These are phyloP conservation scores for Fusarium longipes DNA, from an alignment of 2,329 filamentous ascomycete species.

Conservation along the genomic window DNA sequence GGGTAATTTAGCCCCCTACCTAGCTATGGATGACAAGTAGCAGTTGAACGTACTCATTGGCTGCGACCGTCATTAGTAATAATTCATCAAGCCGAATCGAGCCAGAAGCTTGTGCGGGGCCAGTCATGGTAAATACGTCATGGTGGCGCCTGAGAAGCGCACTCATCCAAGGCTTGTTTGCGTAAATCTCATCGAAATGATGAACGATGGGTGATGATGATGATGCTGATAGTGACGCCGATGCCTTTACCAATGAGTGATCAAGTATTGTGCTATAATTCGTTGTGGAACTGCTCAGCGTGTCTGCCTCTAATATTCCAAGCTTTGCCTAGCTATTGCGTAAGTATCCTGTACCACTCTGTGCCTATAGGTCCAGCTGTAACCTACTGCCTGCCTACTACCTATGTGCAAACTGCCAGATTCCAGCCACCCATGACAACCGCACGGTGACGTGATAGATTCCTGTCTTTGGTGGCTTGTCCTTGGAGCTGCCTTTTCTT, in stretches of 20 bases:
- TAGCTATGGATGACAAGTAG: constrained; percentile 5
- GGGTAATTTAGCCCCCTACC: background rate
- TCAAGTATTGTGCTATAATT: constrained; percentile 17
- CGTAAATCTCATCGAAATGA: constrained; percentile 37
- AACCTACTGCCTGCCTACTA: background rate
- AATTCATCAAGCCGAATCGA: constrained; percentile 26
- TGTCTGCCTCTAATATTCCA: background rate
- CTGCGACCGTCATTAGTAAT: constrained; percentile 18
- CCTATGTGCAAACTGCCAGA: constrained; percentile 18
- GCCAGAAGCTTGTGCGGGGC: constrained; percentile 42
- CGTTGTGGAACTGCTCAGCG: constrained; percentile 18
- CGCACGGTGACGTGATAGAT: constrained; percentile 48
- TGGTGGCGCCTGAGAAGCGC: constrained; percentile 35
- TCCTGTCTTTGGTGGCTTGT: constrained; percentile 34
- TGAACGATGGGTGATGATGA: constrained; percentile 42
- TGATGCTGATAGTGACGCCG: constrained; percentile 39
- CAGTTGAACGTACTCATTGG: constrained; percentile 16
- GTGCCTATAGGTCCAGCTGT: background rate
- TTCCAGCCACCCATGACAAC: constrained; percentile 40
- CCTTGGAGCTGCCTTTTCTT: constrained; percentile 16
- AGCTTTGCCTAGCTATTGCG: constrained; percentile 27
- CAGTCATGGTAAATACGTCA: constrained; percentile 39
- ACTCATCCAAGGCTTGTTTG: constrained; percentile 36
- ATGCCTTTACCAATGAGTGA: constrained; percentile 11
- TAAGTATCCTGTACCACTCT: constrained; percentile 29